These are phyloP conservation scores for Tylopilus felleus DNA, from an alignment of 768 basidiomycete genomes.

Conservation along the genomic window DNA sequence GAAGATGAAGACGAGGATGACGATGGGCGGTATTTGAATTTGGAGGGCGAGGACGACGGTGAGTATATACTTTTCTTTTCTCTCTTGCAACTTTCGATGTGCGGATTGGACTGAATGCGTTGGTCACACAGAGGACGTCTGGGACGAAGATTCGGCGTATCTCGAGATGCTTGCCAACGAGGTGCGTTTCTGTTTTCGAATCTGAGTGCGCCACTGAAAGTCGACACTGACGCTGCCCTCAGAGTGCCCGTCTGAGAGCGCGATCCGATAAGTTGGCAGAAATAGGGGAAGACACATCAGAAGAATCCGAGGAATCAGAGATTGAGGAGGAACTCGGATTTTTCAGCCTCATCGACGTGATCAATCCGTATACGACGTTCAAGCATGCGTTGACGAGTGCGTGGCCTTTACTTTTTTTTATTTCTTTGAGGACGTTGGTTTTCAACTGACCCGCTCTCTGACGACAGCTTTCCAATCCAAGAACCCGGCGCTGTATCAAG, in stretches of 20 bases:
- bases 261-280: slow-evolving; percentile 43
- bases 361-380: slow-evolving; percentile 77
- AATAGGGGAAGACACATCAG: slow-evolving; percentile 32
- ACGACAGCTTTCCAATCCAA: slow-evolving; percentile 62
- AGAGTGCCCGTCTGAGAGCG: slow-evolving; percentile 74
- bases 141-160: slow-evolving; percentile 88
- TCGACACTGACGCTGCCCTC: not conserved
- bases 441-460: not conserved
- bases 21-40: slow-evolving; percentile 50
- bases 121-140: slow-evolving; percentile 65
- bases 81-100: not conserved
- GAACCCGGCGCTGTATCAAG: slow-evolving; percentile 63
- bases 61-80: slow-evolving; percentile 6
- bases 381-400: slow-evolving; percentile 73
- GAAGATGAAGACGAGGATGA: slow-evolving; percentile 48
- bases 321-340: slow-evolving; percentile 84
- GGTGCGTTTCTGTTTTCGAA: slow-evolving; percentile 36
- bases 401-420: not conserved
- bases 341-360: slow-evolving; percentile 76
- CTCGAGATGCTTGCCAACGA: slow-evolving; percentile 83
- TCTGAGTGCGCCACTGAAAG: not conserved
- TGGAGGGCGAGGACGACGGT: slow-evolving; percentile 67
- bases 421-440: not conserved
- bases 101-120: not conserved
- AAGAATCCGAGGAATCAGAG: slow-evolving; percentile 50